phyloP scores from a whole-genome alignment of 345 rosid species.

The Ceriops decandra region DNA sequence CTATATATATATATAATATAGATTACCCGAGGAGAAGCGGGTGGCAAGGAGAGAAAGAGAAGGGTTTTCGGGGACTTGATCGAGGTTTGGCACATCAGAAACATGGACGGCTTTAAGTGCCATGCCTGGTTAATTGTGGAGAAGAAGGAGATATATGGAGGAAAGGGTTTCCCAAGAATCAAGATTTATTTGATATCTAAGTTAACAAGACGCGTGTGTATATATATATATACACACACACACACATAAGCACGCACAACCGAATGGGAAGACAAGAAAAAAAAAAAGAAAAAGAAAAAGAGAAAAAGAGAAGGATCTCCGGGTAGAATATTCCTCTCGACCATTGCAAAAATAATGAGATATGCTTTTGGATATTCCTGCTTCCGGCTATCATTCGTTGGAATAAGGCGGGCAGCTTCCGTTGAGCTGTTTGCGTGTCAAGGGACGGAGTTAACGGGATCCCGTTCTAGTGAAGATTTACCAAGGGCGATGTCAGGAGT shows the following conservation, averaged over 20 bases:
- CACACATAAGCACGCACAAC: too few relatives aligned
- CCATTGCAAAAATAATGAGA: not conserved
- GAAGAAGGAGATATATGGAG: constrained; percentile 13
- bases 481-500: too few relatives aligned
- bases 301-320: constrained; percentile 11
- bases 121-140: constrained; percentile 23
- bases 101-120: constrained; percentile 86
- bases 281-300: not conserved
- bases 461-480: too few relatives aligned
- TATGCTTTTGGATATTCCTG: constrained; percentile 25
- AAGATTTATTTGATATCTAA: not conserved
- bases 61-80: constrained; percentile 56
- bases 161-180: not conserved
- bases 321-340: constrained; percentile 21
- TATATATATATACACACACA: too few relatives aligned
- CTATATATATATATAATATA: not conserved
- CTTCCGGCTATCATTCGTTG: not conserved
- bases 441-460: too few relatives aligned
- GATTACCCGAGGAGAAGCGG: constrained; percentile 35
- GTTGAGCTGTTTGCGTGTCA: too few relatives aligned
- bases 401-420: too few relatives aligned
- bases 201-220: too few relatives aligned
- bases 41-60: constrained; percentile 37
- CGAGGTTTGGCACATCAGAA: constrained; percentile 72
- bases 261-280: not conserved